These are phyloP conservation scores for Salicornia ramosissima DNA, from an alignment of 148 eudicot genomes.

Conservation along the genomic window DNA sequence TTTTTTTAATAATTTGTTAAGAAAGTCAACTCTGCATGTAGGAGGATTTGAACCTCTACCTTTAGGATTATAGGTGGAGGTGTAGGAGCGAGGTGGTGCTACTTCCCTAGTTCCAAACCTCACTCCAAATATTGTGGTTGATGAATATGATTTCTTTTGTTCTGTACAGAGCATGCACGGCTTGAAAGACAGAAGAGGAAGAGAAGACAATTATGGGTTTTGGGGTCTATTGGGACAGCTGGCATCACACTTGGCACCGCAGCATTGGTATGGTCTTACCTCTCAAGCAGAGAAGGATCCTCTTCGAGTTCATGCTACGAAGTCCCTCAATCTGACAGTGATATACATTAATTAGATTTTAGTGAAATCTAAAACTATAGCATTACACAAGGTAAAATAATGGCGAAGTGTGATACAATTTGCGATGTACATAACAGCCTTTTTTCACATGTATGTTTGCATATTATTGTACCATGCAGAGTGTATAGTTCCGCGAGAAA, in stretches of 20 bases:
- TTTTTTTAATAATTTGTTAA: too few species aligned
- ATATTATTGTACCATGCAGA: too few species aligned
- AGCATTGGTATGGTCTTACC: conserved; percentile 70
- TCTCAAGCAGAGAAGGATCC: conserved; percentile 50
- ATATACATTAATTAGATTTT: conserved; percentile 28
- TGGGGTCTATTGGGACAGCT: conserved; percentile 59
- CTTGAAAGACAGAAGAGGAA: conserved; percentile 69
- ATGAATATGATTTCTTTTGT: too few species aligned
- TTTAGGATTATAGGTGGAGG: too few species aligned
- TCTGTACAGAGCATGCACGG: conserved; percentile 56
- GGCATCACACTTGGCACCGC: conserved; percentile 63
- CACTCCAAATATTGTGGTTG: too few species aligned
- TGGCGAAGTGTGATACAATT: conserved; percentile 7
- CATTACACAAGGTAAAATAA: conserved; percentile 18
- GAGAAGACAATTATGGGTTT: conserved; percentile 72
- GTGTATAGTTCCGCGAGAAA: conserved; percentile 24
- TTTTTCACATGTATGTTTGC: conserved; percentile 24
- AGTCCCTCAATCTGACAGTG: conserved; percentile 28
- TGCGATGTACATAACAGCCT: conserved; percentile 33
- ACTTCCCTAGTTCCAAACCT: too few species aligned
- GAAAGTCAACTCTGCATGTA: too few species aligned
- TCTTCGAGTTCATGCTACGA: conserved; percentile 30
- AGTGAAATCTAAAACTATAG: conserved; percentile 15
- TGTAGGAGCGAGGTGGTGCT: too few species aligned
- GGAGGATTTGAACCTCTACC: too few species aligned